Evolutionary conservation across 2,329 filamentous ascomycete species (phyloP).

Genomic region (Alternaria consortialis): DNA sequence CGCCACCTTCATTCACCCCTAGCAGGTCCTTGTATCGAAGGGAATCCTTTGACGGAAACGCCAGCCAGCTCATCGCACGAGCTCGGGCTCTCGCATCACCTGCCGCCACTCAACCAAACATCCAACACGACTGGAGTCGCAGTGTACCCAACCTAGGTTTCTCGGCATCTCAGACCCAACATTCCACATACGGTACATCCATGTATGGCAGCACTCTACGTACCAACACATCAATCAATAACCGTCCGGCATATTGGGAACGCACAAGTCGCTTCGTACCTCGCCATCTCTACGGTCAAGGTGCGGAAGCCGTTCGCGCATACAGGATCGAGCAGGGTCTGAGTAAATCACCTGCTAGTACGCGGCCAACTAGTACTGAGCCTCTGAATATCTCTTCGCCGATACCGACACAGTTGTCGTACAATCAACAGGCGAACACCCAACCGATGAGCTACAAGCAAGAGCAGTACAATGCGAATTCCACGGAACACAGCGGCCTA

Average conservation of each 20-base stretch:
- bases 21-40: constrained; percentile 18
- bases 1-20: constrained; percentile 5
- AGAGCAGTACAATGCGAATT: constrained; percentile 21
- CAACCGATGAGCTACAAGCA: constrained; percentile 17
- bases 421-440: constrained; percentile 18
- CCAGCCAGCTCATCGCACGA: constrained; percentile 29
- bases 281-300: constrained; percentile 47
- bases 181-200: constrained; percentile 25
- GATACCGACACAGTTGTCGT: constrained; percentile 33
- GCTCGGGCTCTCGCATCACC: constrained; percentile 25
- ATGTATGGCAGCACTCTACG: constrained; percentile 25
- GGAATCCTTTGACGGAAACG: constrained; percentile 11
- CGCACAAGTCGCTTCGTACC: constrained; percentile 49
- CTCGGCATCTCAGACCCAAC: constrained; percentile 21
- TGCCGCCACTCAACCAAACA: constrained; percentile 12
- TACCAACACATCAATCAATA: constrained; percentile 16
- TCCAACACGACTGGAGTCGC: constrained; percentile 36
- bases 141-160: constrained; percentile 37
- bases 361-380: constrained; percentile 27
- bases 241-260: constrained; percentile 42
- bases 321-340: constrained; percentile 33
- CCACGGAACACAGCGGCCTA: constrained; percentile 15
- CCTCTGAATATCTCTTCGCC: constrained; percentile 37
- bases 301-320: constrained; percentile 40
- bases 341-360: constrained; percentile 26